phyloP scores from a whole-genome alignment of 495 filamentous ascomycete species.

The Sphaerosporella brunnea region DNA sequence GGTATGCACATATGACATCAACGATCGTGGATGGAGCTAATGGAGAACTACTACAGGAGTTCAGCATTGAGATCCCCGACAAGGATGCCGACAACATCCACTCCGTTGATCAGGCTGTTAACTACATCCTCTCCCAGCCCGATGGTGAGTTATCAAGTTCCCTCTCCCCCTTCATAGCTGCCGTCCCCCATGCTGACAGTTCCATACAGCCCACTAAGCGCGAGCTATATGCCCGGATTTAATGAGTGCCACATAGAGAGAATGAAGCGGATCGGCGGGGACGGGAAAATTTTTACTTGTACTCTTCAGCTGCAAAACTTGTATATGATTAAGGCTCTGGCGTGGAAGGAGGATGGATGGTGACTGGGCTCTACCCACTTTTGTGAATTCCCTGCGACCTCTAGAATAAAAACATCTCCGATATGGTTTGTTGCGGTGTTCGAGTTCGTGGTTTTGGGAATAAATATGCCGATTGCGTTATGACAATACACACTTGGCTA shows the following conservation, averaged over 20 bases:
- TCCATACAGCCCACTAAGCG: conserved; percentile 6
- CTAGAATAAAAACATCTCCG: too few relatives aligned
- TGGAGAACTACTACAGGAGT: conserved; percentile 50
- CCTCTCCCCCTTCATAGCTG: too few relatives aligned
- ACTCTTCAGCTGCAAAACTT: conserved; percentile 3
- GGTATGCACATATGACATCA: conserved; percentile 36
- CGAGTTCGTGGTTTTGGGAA: too few relatives aligned
- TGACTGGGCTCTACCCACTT: too few relatives aligned
- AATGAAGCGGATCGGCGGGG: background rate
- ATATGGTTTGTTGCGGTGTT: too few relatives aligned
- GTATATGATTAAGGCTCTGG: conserved; percentile 7
- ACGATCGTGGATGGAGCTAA: conserved; percentile 1
- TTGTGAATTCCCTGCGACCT: too few relatives aligned
- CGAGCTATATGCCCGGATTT: background rate
- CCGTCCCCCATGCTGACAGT: too few relatives aligned
- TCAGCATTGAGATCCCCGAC: conserved; percentile 99
- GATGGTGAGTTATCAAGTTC: conserved; percentile 48
- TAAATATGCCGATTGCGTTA: too few relatives aligned
- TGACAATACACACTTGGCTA: too few relatives aligned
- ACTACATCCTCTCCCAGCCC: conserved; percentile 88
- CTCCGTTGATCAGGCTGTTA: conserved; percentile 88
- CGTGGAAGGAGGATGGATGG: background rate
- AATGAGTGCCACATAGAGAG: conserved; percentile 2
- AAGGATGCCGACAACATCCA: conserved; percentile 95
- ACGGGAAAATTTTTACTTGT: conserved; percentile 5